These are phyloP conservation scores for Phyllosticta citriasiana DNA, from an alignment of 2,329 filamentous ascomycete genomes.

Conservation along the genomic window DNA sequence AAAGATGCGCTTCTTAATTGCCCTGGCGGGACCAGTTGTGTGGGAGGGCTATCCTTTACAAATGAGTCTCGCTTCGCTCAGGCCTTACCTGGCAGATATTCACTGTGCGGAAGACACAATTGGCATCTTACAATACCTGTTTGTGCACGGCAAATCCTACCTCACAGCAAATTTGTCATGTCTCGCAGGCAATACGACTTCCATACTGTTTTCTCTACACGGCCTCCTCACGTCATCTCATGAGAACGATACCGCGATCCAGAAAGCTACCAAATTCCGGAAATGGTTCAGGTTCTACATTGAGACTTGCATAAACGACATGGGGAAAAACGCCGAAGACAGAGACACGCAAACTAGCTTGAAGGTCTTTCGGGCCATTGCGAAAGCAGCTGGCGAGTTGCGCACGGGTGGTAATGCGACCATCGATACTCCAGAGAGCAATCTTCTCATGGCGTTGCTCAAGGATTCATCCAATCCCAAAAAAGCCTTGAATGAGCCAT, in stretches of 20 bases:
- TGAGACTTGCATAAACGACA: slow-evolving; percentile 34
- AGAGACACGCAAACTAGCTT: slow-evolving; percentile 13
- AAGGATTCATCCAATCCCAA: slow-evolving; percentile 55
- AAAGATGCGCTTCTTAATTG: slow-evolving; percentile 73
- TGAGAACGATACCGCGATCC: slow-evolving; percentile 71
- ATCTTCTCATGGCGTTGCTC: slow-evolving; percentile 68
- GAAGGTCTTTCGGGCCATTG: slow-evolving; percentile 55
- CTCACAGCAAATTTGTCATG: slow-evolving; percentile 61
- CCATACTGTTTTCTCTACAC: slow-evolving; percentile 67
- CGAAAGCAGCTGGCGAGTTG: slow-evolving; percentile 58
- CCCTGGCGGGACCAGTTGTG: slow-evolving; percentile 64
- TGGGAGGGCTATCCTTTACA: slow-evolving; percentile 73
- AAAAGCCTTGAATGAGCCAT: slow-evolving; percentile 59
- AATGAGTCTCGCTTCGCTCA: slow-evolving; percentile 75
- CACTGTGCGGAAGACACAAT: slow-evolving; percentile 87
- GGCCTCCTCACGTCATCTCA: slow-evolving; percentile 66
- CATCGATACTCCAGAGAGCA: slow-evolving; percentile 64
- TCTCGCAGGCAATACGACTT: slow-evolving; percentile 68
- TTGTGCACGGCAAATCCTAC: slow-evolving; percentile 56
- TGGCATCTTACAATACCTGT: slow-evolving; percentile 75
- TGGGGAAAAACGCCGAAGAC: not conserved
- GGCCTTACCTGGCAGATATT: slow-evolving; percentile 67
- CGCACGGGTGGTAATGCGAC: slow-evolving; percentile 59
- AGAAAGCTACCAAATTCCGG: slow-evolving; percentile 66
- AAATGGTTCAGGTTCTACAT: slow-evolving; percentile 68